Conservation (phyloP, 805 yeast species). For the Zygotorulaspora chibaensis region DNA sequence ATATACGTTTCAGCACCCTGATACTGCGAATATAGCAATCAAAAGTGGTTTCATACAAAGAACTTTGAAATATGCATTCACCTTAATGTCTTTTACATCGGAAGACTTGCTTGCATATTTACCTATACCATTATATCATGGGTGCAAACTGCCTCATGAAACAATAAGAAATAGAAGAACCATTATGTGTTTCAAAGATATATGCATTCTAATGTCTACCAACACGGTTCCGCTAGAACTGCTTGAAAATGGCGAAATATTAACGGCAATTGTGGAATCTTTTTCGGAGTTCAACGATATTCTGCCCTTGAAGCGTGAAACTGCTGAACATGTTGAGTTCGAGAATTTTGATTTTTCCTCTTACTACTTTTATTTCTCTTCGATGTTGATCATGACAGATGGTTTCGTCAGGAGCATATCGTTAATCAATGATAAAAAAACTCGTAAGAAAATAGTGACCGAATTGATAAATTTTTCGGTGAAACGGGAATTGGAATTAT, state of each 20-base stretch:
- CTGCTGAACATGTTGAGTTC: constrained; percentile 79
- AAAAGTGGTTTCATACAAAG: constrained; percentile 29
- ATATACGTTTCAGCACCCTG: constrained; percentile 31
- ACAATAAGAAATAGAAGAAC: constrained; percentile 31
- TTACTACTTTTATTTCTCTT: constrained; percentile 31
- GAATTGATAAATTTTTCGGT: constrained; percentile 18
- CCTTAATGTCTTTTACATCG: constrained; percentile 28
- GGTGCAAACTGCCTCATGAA: constrained; percentile 27
- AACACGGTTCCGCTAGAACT: constrained; percentile 49
- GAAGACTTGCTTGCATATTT: constrained; percentile 23
- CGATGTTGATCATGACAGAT: constrained; percentile 31
- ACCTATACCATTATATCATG: constrained; percentile 25
- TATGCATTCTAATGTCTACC: constrained; percentile 71
- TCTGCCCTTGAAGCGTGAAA: constrained; percentile 70
- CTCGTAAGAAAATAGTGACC: constrained; percentile 16
- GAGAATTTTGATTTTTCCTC: constrained; percentile 74
- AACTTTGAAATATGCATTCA: constrained; percentile 27
- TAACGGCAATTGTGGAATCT: constrained; percentile 23
- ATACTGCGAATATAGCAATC: constrained; percentile 27
- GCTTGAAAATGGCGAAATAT: constrained; percentile 16
- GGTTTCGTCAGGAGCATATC: constrained; percentile 31
- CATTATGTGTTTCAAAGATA: constrained; percentile 38
- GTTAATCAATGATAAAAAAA: constrained; percentile 18
- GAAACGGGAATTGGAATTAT: constrained; percentile 20
- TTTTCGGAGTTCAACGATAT: constrained; percentile 35